These are phyloP conservation scores for Phialocephala sp. DNA, from an alignment of 2,329 filamentous ascomycete genomes.

Conservation along the genomic window DNA sequence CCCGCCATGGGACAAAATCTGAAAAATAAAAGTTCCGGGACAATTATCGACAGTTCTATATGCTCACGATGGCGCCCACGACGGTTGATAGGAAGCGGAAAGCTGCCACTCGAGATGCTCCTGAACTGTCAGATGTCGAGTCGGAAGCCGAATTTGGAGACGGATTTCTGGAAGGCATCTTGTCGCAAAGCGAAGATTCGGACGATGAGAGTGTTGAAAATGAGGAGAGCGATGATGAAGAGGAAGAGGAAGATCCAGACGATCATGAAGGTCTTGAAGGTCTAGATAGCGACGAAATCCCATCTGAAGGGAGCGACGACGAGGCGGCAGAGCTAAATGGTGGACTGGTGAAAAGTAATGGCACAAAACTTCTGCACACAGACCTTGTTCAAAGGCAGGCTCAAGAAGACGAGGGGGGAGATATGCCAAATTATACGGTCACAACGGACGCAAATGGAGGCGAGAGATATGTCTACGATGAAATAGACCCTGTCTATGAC, in stretches of 20 bases:
- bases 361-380: conserved; percentile 44
- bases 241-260: conserved; percentile 47
- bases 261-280: conserved; percentile 47
- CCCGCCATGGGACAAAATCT: background rate
- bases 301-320: conserved; percentile 46
- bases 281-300: conserved; percentile 56
- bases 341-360: conserved; percentile 47
- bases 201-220: conserved; percentile 55
- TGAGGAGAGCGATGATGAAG: conserved; percentile 54
- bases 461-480: conserved; percentile 87
- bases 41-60: conserved; percentile 17
- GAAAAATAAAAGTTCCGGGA: background rate
- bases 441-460: conserved; percentile 89
- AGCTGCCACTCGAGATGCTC: conserved; percentile 59
- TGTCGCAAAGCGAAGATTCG: conserved; percentile 63
- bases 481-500: conserved; percentile 94
- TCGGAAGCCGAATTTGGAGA: conserved; percentile 67
- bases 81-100: conserved; percentile 61
- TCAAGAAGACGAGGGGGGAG: conserved; percentile 44
- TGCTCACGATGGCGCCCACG: conserved; percentile 39
- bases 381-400: conserved; percentile 28
- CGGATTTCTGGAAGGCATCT: conserved; percentile 59
- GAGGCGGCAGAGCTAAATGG: conserved; percentile 45
- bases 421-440: conserved; percentile 57
- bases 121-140: conserved; percentile 53